Base-by-base conservation (phyloP, 2,329 filamentous ascomycete species). In the Penicillium decumbens region DNA sequence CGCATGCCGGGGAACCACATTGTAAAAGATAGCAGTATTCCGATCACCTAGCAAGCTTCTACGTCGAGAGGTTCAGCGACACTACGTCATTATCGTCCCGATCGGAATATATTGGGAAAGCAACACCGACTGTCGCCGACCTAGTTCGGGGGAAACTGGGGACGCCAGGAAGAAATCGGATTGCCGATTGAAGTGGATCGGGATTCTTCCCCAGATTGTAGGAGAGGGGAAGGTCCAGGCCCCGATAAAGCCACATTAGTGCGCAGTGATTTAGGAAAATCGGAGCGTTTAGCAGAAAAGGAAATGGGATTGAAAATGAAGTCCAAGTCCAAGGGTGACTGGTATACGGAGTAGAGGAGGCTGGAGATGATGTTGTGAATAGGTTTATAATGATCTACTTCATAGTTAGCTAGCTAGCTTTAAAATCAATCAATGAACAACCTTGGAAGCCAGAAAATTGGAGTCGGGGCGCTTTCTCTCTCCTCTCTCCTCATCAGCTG, bases 401-500 rank as follows among this genome's bases (percentile, higher is more conserved):
- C 8, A 9, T 27, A 6, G 6, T 27, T n/a, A 23, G 20, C 20
- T 23, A 23, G 4, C 20, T 23, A 33, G 30, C 28, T 45, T 24
- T 13, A 9, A 23, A 9, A 23, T 23, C 20, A 23, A 23, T 23
- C 20, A 23, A 37, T 5, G 39, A 29, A 15, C 43, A 20, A 9
- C 15, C 15, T 18, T 18, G 15, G 15, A 18, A 18, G 15, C 15
- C 15, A 18, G 30, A 30, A n/a, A 40, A 48, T 43, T 23, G 45
- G 13, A 29, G 33, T 35, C 29, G 35, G 25, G 30, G 29, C 18
- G 32, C 20, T 43, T 47, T 4, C 44, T 44, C 20, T 23, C 18
- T 54, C 10, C n/a, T 12, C 24, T 33, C n/a, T 27, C 32, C 53
- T 53, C 53, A 50, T 54, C 46, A 50, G 52, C 55, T 52, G 54